phyloP scores from a whole-genome alignment of 805 yeast species.

The Kuraishia capsulata region DNA sequence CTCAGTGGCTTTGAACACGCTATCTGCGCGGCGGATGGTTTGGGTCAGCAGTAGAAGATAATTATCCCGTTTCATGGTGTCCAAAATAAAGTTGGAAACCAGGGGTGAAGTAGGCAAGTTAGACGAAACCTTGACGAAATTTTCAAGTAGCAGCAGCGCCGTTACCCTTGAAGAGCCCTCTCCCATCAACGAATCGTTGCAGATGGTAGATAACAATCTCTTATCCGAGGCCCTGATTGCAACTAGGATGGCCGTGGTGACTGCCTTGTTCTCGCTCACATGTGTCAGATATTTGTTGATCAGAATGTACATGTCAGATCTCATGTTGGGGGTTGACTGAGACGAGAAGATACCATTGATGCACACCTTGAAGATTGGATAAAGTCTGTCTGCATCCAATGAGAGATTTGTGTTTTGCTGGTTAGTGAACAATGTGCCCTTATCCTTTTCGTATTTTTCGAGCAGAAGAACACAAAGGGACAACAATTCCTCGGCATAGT shows the following conservation, averaged over 20 bases:
- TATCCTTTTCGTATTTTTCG: conserved; percentile 46
- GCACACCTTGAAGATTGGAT: conserved; percentile 65
- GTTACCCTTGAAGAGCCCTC: conserved; percentile 72
- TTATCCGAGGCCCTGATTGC: conserved; percentile 51
- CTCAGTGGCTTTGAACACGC: conserved; percentile 29
- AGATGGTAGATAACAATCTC: conserved; percentile 51
- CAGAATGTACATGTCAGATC: conserved; percentile 75
- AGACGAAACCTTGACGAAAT: conserved; percentile 24
- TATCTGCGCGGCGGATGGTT: conserved; percentile 63
- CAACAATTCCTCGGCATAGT: conserved; percentile 67
- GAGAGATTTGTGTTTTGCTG: conserved; percentile 22
- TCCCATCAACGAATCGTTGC: conserved; percentile 72
- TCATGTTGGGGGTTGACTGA: conserved; percentile 51
- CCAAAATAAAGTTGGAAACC: conserved; percentile 49
- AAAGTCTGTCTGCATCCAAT: conserved; percentile 42
- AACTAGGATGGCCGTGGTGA: conserved; percentile 38
- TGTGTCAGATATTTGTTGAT: conserved; percentile 56
- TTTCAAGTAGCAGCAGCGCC: conserved; percentile 65
- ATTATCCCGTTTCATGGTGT: conserved; percentile 54
- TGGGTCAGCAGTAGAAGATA: conserved; percentile 56
- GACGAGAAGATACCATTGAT: conserved; percentile 67
- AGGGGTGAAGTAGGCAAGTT: conserved; percentile 44
- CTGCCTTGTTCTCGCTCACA: conserved; percentile 29
- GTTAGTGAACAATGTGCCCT: conserved; percentile 7
- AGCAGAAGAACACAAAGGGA: conserved; percentile 66